Percentiles rank a stretch among this genome's conserved stretches.
phyloP scores from a whole-genome alignment of 2,329 filamentous ascomycete species.

The Trichoderma koningiopsis region DNA sequence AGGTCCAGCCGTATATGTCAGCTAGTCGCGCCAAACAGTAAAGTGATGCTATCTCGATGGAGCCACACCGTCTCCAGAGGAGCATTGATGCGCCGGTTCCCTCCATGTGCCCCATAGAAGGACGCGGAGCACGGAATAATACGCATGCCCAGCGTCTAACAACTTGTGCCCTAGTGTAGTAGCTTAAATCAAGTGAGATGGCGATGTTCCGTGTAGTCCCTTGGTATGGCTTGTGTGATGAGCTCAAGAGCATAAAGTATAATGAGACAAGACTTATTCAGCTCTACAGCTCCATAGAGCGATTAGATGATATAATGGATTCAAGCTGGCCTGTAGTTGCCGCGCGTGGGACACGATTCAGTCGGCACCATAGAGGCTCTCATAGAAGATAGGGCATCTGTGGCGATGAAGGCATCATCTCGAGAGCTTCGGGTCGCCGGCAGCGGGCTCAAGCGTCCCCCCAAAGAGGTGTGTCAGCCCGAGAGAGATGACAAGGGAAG shows the following conservation, averaged over 20 bases:
- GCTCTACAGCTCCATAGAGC: neutral
- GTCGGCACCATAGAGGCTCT: neutral
- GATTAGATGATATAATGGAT: neutral
- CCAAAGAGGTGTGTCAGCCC: constrained; percentile 21
- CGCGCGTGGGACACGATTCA: neutral
- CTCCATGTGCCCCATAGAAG: neutral
- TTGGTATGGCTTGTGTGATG: neutral
- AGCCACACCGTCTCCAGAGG: neutral
- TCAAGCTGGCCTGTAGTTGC: neutral
- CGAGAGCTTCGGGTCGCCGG: constrained; percentile 20
- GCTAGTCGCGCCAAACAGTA: neutral
- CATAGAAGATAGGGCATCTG: neutral
- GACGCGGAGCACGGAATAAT: constrained; percentile 21
- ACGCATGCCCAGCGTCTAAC: constrained; percentile 9
- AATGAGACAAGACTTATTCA: neutral
- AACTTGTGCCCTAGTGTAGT: constrained; percentile 17
- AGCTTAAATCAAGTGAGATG: constrained; percentile 21
- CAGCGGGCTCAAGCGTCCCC: neutral
- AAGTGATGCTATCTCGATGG: constrained; percentile 4
- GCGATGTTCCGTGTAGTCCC: constrained; percentile 22
- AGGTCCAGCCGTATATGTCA: neutral
- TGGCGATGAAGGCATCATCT: neutral
- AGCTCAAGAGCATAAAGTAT: neutral
- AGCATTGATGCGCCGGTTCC: neutral
- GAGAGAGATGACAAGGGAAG: constrained; percentile 15